Evolutionary conservation across 2,329 filamentous ascomycete genomes (phyloP), one percentile per base, ranked within the genome.

Genomic region (Zasmidium angulare): DNA sequence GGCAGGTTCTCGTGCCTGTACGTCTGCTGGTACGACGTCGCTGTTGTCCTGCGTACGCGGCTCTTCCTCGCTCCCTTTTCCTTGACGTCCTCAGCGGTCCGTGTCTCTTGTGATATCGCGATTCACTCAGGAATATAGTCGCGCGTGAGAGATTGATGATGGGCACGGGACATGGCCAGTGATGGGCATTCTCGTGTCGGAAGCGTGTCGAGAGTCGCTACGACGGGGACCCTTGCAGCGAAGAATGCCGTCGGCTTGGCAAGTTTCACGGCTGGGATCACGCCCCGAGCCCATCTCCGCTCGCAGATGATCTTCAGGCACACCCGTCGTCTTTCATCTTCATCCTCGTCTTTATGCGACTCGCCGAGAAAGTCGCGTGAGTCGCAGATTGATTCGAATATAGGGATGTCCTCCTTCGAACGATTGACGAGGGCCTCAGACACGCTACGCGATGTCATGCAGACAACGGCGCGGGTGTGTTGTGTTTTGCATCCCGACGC

Each of bases 401-500:
- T 48, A 20, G 46, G 19, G 46, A 22, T 23, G 46, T 20, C 19
- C 17, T 48, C 14, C 19, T 12, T 20, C n/a, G 26, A 21, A 14
- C 22, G 17, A 29, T 22, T 19, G 22, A 21, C 21, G 12, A n/a
- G n/a, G n/a, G n/a, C 19, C 26, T 26, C 48, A 29, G n/a, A 50
- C 48, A 23, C 26, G 22, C 48, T 43, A 43, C 36, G 12, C 12
- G 36, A 23, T 24, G 48, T 50, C 48, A 14, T 29, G 48, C 48
- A 23, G 48, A 26, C 22, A 22, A 26, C 20, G 48, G 22, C 21
- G 10, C 11, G 24, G 17, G 3, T 11, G 22, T 24, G 17, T 24
- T 29, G 12, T 26, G 22, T 24, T n/a, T 29, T 26, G 22, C 50
- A 43, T 53, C 36, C 51, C 51, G 51, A 53, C 54, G 56, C 50